These are phyloP conservation scores for Pythium aphanidermatum DNA, from an alignment of 352 stramenopile genomes.

Conservation along the genomic window DNA sequence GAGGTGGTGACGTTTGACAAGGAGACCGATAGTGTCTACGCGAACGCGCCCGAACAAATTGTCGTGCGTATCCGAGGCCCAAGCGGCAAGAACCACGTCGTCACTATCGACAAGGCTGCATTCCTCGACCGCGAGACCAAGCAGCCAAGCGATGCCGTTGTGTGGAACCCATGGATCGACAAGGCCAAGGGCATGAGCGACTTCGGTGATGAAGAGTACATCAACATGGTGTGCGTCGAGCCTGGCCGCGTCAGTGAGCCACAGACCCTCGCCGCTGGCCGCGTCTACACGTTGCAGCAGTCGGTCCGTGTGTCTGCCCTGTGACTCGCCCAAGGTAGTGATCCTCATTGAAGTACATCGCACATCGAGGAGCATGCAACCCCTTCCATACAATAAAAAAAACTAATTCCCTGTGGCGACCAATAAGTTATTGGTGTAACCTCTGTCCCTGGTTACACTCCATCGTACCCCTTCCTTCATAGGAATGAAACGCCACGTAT, in stretches of 20 bases:
- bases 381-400: too few species aligned
- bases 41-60: slow-evolving; percentile 54
- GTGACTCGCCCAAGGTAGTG: too few species aligned
- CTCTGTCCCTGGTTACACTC: too few species aligned
- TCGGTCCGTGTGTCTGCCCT: slow-evolving; percentile 52
- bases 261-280: slow-evolving; percentile 47
- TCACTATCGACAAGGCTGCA: slow-evolving; percentile 71
- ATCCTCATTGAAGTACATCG: too few species aligned
- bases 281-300: slow-evolving; percentile 65
- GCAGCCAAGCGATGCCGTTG: slow-evolving; percentile 75
- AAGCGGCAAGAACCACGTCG: slow-evolving; percentile 41
- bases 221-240: slow-evolving; percentile 95
- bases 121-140: slow-evolving; percentile 38
- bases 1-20: slow-evolving; percentile 57
- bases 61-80: slow-evolving; percentile 59
- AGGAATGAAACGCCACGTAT: too few species aligned
- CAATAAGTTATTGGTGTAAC: too few species aligned
- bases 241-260: slow-evolving; percentile 79
- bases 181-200: slow-evolving; percentile 93
- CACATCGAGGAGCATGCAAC: too few species aligned
- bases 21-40: slow-evolving; percentile 89
- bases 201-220: slow-evolving; percentile 94
- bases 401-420: too few species aligned
- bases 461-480: too few species aligned
- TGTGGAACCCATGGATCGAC: slow-evolving; percentile 93